Evolutionary conservation across 2,329 filamentous ascomycete genomes (phyloP).

Genomic region (Pseudogymnoascus destructans): DNA sequence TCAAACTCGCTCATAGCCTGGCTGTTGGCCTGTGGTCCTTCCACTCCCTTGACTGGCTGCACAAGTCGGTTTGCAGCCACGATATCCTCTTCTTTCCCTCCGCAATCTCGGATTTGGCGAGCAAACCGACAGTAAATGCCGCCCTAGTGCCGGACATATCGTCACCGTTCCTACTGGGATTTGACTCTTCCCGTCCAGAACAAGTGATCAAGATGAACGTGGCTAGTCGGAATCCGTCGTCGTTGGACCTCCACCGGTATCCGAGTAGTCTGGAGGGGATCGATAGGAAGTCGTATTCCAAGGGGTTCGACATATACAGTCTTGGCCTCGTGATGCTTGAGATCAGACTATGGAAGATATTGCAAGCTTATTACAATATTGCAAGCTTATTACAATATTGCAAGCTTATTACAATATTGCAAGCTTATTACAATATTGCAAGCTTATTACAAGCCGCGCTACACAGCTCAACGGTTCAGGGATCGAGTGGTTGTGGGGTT

Average conservation of each 20-base stretch:
- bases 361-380: conserved; percentile 32
- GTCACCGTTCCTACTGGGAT: conserved; percentile 29
- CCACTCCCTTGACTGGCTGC: conserved; percentile 42
- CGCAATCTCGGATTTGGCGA: conserved; percentile 23
- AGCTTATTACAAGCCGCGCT: conserved; percentile 31
- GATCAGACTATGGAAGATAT: conserved; percentile 36
- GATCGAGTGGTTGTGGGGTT: conserved; percentile 31
- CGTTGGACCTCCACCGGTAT: conserved; percentile 33
- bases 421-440: no score
- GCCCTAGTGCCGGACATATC: conserved; percentile 31
- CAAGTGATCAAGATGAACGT: conserved; percentile 28
- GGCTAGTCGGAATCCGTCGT: conserved; percentile 30
- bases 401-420: no score
- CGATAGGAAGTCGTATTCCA: conserved; percentile 28
- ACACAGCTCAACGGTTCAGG: conserved; percentile 31
- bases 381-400: no score
- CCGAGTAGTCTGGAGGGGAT: conserved; percentile 31
- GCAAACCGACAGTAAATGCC: conserved; percentile 16
- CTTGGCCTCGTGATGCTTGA: conserved; percentile 39
- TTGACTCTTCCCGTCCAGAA: conserved; percentile 30
- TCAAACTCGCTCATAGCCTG: conserved; percentile 31
- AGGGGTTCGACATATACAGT: conserved; percentile 33
- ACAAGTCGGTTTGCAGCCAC: conserved; percentile 30
- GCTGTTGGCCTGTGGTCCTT: conserved; percentile 35
- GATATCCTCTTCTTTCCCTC: conserved; percentile 34